These are phyloP conservation scores for Neocatenulostroma microsporum DNA, from an alignment of 2,329 filamentous ascomycete genomes.

Conservation along the genomic window DNA sequence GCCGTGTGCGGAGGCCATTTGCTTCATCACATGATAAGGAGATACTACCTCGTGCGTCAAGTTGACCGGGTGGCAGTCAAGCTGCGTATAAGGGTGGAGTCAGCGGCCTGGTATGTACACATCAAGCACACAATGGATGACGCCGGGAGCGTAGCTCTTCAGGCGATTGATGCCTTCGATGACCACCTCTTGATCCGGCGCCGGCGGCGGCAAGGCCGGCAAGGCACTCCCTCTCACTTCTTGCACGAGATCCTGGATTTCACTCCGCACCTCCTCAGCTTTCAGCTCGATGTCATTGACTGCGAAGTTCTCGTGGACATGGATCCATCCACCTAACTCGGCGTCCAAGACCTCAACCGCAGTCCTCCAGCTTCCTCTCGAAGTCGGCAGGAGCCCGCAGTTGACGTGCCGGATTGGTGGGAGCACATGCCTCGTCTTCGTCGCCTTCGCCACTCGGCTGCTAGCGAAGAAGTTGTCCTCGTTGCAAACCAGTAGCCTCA, in stretches of 20 bases:
- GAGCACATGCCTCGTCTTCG: slow-evolving; percentile 14
- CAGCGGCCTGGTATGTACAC: too few species aligned
- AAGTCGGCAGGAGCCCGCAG: slow-evolving; percentile 50
- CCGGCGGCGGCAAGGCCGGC: neutral
- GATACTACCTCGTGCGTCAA: neutral
- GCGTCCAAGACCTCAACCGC: slow-evolving; percentile 44
- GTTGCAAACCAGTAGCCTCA: slow-evolving; percentile 33
- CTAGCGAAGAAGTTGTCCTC: too few species aligned
- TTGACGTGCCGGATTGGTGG: slow-evolving; percentile 50
- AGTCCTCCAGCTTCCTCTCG: slow-evolving; percentile 41
- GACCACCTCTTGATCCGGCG: slow-evolving; percentile 11
- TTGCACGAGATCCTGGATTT: slow-evolving; percentile 17
- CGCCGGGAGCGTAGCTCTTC: slow-evolving; percentile 55
- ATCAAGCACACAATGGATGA: slow-evolving; percentile 56
- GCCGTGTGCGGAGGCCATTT: too few species aligned
- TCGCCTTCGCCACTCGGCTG: slow-evolving; percentile 29
- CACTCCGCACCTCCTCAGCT: slow-evolving; percentile 33
- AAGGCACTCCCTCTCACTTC: too few species aligned
- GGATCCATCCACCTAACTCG: slow-evolving; percentile 46
- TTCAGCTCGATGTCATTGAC: slow-evolving; percentile 39
- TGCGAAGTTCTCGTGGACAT: slow-evolving; percentile 55
- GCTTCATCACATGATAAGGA: neutral
- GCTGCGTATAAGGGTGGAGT: slow-evolving; percentile 4
- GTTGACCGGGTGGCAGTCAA: neutral
- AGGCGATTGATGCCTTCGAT: slow-evolving; percentile 44